Percentiles rank a stretch among this genome's conserved stretches.
Evolutionary conservation across 495 filamentous ascomycete species (phyloP).

Genomic region (Copromyces sp.): DNA sequence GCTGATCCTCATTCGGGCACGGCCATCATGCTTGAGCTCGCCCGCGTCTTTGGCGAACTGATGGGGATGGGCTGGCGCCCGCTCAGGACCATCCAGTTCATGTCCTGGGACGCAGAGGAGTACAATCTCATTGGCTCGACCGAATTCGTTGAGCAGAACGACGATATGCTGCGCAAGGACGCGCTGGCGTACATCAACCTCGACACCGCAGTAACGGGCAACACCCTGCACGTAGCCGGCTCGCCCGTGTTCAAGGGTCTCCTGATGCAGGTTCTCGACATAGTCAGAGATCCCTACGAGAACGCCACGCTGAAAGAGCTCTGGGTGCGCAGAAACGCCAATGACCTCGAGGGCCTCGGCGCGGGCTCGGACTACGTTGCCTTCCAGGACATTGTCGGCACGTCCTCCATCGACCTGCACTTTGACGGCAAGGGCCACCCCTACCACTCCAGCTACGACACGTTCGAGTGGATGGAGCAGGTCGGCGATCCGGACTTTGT

Average conservation of each 20-base stretch:
- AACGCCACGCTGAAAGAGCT: slow-evolving; percentile 65
- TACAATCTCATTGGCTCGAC: slow-evolving; percentile 94
- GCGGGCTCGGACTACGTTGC: slow-evolving; percentile 82
- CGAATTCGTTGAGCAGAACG: slow-evolving; percentile 87
- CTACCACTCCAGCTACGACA: slow-evolving; percentile 80
- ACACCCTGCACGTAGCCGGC: slow-evolving; percentile 61
- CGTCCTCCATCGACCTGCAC: slow-evolving; percentile 75
- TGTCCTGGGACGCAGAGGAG: slow-evolving; percentile 87
- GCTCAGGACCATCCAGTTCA: slow-evolving; percentile 86
- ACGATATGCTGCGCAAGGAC: slow-evolving; percentile 61
- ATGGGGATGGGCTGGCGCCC: slow-evolving; percentile 72
- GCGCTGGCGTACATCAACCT: slow-evolving; percentile 88
- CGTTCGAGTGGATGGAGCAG: slow-evolving; percentile 71
- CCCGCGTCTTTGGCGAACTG: slow-evolving; percentile 72
- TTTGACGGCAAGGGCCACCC: slow-evolving; percentile 64
- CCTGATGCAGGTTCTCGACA: slow-evolving; percentile 60
- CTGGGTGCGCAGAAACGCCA: slow-evolving; percentile 56
- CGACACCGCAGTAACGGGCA: slow-evolving; percentile 70
- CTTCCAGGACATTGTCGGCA: slow-evolving; percentile 91
- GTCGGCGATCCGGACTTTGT: slow-evolving; percentile 72
- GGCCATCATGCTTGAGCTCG: slow-evolving; percentile 80
- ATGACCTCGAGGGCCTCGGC: slow-evolving; percentile 58
- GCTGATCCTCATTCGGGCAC: slow-evolving; percentile 80
- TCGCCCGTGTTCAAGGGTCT: slow-evolving; percentile 68
- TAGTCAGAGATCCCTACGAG: slow-evolving; percentile 57